phyloP scores from a whole-genome alignment of 2,329 filamentous ascomycete species.

The Fusarium euwallaceae region DNA sequence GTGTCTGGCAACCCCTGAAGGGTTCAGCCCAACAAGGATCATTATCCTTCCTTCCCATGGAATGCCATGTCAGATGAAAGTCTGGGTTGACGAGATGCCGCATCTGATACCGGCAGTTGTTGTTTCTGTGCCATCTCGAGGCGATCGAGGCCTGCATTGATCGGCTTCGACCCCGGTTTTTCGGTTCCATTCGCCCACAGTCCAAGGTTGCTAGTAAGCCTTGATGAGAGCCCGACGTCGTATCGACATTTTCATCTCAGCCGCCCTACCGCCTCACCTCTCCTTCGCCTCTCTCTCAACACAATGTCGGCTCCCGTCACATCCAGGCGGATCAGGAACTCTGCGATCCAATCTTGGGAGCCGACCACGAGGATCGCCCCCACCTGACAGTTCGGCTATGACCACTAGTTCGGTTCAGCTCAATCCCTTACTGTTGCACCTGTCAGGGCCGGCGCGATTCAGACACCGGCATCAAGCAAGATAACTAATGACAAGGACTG shows the following conservation, averaged over 20 bases:
- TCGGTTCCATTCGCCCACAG: not conserved
- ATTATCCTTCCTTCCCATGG: not conserved
- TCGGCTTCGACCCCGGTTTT: not conserved
- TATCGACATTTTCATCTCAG: constrained; percentile 11
- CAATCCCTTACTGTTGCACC: constrained; percentile 27
- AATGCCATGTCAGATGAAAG: not conserved
- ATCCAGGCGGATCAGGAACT: constrained; percentile 26
- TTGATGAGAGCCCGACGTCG: constrained; percentile 8
- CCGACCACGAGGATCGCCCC: constrained; percentile 18
- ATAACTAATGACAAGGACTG: constrained; percentile 10
- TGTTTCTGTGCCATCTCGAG: not conserved
- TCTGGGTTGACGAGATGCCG: not conserved
- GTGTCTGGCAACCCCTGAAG: not conserved
- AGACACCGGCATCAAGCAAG: constrained; percentile 1
- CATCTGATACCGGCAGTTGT: constrained; percentile 5
- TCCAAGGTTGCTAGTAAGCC: not conserved
- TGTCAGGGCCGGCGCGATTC: constrained; percentile 15
- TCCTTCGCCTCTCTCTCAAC: constrained; percentile 11
- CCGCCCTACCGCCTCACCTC: constrained; percentile 14
- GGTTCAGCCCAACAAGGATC: constrained; percentile 6
- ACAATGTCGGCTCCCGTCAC: constrained; percentile 22
- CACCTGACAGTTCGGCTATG: constrained; percentile 42
- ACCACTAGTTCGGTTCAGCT: constrained; percentile 36
- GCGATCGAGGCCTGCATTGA: not conserved
- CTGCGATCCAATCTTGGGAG: constrained; percentile 17